Percentiles rank a stretch among this genome's conserved stretches.
Evolutionary conservation across 768 basidiomycete species (phyloP).

Genomic region (Chalciporus piperatus): DNA sequence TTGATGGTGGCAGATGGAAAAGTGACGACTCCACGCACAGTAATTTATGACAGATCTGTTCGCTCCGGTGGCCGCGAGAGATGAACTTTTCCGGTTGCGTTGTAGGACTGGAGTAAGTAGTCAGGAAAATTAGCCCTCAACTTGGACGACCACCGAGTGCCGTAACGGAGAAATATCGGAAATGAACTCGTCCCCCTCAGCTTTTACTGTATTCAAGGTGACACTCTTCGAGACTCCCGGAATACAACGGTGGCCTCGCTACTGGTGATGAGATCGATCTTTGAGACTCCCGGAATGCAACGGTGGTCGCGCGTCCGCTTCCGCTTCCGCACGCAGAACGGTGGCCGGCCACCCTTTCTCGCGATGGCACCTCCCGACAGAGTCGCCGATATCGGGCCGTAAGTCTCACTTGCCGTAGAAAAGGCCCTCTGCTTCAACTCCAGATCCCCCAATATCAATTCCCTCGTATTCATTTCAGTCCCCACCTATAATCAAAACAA

Average conservation of each 20-base stretch:
- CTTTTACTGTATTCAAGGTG: too few relatives aligned
- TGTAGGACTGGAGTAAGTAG: too few relatives aligned
- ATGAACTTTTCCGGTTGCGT: too few relatives aligned
- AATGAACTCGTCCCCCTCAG: not conserved
- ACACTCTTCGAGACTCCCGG: too few relatives aligned
- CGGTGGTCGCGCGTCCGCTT: not conserved
- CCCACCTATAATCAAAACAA: conserved; percentile 24
- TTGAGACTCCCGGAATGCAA: not conserved
- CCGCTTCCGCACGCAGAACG: not conserved
- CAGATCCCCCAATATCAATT: conserved; percentile 6
- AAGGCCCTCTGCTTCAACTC: conserved; percentile 7
- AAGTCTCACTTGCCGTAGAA: conserved; percentile 2
- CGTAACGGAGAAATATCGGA: too few relatives aligned
- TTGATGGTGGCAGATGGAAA: not conserved
- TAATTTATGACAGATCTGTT: not conserved
- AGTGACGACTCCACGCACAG: conserved; percentile 2
- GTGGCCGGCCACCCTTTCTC: too few relatives aligned
- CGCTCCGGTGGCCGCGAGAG: too few relatives aligned
- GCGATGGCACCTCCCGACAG: too few relatives aligned
- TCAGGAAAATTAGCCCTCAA: too few relatives aligned
- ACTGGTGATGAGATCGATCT: too few relatives aligned
- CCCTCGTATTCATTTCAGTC: conserved; percentile 6
- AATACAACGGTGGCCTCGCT: too few relatives aligned
- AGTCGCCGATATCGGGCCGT: conserved; percentile 12
- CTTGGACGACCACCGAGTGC: too few relatives aligned